Evolutionary conservation across 176 grass and related monocot genomes (phyloP).

Genomic region (Musa troglodytarum): DNA sequence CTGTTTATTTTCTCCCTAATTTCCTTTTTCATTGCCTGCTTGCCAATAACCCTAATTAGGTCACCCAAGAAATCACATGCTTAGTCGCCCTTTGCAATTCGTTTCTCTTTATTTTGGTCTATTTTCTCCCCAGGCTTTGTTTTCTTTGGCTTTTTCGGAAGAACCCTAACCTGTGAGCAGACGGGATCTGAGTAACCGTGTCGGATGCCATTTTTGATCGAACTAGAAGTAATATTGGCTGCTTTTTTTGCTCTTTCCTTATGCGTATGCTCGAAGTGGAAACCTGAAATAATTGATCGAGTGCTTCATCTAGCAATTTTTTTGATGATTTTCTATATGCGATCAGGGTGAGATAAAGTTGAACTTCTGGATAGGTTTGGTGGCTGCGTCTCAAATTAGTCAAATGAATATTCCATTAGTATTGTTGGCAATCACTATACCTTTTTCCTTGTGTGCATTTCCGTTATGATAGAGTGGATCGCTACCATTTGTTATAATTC

Average conservation of each 20-base stretch:
- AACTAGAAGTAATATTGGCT: not conserved
- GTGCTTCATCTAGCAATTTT: not conserved
- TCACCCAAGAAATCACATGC: not conserved
- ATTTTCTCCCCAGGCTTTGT: not conserved
- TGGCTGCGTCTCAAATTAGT: no score
- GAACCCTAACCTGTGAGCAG: not conserved
- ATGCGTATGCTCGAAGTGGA: not conserved
- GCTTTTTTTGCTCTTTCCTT: not conserved
- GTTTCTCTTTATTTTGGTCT: no score
- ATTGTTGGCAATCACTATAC: not conserved
- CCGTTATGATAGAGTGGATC: not conserved
- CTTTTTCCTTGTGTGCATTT: not conserved
- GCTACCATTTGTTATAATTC: not conserved
- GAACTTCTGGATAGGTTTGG: no score
- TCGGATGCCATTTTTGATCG: not conserved
- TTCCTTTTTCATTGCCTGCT: no score
- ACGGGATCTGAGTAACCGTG: not conserved
- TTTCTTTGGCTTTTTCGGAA: not conserved
- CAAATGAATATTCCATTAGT: not conserved
- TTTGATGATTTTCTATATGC: not conserved
- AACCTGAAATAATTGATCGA: not conserved
- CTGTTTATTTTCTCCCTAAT: no score
- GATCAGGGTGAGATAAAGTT: not conserved
- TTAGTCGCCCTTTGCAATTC: not conserved
- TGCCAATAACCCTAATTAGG: not conserved